A percentile compares a stretch with the other conserved stretches of the same genome.
These are phyloP conservation scores for Ceratocystis colombiana DNA, from an alignment of 2,329 filamentous ascomycete species.

Conservation along the genomic window DNA sequence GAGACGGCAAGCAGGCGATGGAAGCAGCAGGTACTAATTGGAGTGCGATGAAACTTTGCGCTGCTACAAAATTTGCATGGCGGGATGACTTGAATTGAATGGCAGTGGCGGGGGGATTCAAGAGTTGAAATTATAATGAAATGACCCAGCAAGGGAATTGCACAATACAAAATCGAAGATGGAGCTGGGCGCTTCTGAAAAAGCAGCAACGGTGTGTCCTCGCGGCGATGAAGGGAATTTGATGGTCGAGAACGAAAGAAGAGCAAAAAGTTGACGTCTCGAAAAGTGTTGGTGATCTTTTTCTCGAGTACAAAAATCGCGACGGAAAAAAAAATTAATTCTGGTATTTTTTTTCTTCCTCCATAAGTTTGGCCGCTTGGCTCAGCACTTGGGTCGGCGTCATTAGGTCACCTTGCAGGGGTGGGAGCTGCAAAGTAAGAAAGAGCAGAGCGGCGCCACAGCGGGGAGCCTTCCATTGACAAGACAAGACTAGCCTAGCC, in stretches of 20 bases:
- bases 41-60: constrained; percentile 16
- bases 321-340: constrained; percentile 15
- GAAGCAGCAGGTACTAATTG: not conserved
- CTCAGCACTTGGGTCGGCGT: constrained; percentile 22
- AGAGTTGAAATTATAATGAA: not conserved
- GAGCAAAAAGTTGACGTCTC: not conserved
- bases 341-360: not conserved
- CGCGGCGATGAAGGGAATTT: not conserved
- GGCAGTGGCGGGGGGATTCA: not conserved
- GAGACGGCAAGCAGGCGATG: not conserved
- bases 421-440: constrained; percentile 8
- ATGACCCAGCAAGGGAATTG: no score
- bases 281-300: not conserved
- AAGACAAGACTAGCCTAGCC: not conserved
- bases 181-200: not conserved
- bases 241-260: constrained; percentile 3
- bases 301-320: not conserved
- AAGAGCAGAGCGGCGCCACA: constrained; percentile 15
- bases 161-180: no score
- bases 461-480: not conserved
- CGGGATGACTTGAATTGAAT: constrained; percentile 14
- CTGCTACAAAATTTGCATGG: constrained; percentile 24
- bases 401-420: constrained; percentile 12
- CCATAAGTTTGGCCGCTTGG: constrained; percentile 21
- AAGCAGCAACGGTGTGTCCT: not conserved